These are phyloP conservation scores for Pseudopyrenochaeta lycopersici DNA, from an alignment of 2,329 filamentous ascomycete species.

Conservation along the genomic window DNA sequence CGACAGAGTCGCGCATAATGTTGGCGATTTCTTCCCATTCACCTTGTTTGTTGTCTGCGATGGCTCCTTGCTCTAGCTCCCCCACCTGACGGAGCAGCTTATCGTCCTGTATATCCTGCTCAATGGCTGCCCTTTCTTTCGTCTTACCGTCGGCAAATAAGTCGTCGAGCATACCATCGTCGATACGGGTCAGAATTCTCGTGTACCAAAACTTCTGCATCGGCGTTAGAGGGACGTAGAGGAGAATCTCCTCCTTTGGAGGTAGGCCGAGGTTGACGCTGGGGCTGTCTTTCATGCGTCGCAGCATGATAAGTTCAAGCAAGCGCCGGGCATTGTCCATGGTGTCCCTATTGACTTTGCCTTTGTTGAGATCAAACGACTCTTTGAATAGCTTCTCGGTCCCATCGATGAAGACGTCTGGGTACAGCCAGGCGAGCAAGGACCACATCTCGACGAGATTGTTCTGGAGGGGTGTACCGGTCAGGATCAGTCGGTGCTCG, in stretches of 20 bases:
- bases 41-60: slow-evolving; percentile 17
- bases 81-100: slow-evolving; percentile 44
- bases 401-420: slow-evolving; percentile 64
- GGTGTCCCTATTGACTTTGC: slow-evolving; percentile 62
- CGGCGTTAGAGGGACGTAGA: slow-evolving; percentile 66
- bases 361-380: slow-evolving; percentile 65
- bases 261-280: slow-evolving; percentile 65
- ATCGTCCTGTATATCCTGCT: slow-evolving; percentile 49
- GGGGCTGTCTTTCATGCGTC: slow-evolving; percentile 65
- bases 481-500: slow-evolving; percentile 61
- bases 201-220: slow-evolving; percentile 69
- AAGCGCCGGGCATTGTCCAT: slow-evolving; percentile 63
- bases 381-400: slow-evolving; percentile 62
- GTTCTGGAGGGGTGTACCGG: slow-evolving; percentile 67
- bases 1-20: slow-evolving; percentile 93
- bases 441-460: slow-evolving; percentile 67
- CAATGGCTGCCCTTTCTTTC: slow-evolving; percentile 54
- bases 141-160: slow-evolving; percentile 59
- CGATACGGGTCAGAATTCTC: slow-evolving; percentile 63
- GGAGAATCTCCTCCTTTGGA: slow-evolving; percentile 64
- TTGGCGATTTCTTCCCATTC: slow-evolving; percentile 77
- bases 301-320: slow-evolving; percentile 67
- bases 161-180: slow-evolving; percentile 61
- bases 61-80: slow-evolving; percentile 29
- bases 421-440: slow-evolving; percentile 65